phyloP scores from a whole-genome alignment of 179 eudicot genomes.

The Spinacia oleracea region DNA sequence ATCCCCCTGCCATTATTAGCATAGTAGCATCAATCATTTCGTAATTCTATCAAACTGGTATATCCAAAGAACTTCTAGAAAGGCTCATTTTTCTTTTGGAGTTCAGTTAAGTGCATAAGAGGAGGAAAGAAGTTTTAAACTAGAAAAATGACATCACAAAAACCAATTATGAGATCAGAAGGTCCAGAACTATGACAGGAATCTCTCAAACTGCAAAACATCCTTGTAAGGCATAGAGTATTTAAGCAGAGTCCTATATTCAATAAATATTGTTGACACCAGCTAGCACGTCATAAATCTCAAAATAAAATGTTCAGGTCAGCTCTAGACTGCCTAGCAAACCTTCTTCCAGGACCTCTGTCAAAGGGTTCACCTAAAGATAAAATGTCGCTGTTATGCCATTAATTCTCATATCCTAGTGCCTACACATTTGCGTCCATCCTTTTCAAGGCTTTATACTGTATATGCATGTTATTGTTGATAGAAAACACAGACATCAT shows the following conservation, averaged over 20 bases:
- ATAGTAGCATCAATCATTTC: conserved; percentile 16
- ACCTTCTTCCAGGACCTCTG: background rate
- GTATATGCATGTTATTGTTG: too few species aligned
- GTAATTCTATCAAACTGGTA: background rate
- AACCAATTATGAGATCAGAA: background rate
- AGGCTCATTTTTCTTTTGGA: background rate
- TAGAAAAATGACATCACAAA: background rate
- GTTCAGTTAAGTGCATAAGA: background rate
- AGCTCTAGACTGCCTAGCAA: background rate
- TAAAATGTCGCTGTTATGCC: background rate
- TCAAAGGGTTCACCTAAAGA: background rate
- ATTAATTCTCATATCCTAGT: background rate
- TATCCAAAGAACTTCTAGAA: background rate
- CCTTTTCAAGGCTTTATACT: too few species aligned
- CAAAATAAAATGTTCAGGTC: background rate
- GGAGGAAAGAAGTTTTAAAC: background rate
- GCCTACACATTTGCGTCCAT: background rate
- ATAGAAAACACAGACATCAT: background rate
- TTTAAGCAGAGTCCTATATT: background rate
- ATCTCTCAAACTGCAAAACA: background rate
- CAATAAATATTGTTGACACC: background rate
- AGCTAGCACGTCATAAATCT: background rate
- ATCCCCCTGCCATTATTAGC: conserved; percentile 66
- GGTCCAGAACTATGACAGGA: background rate
- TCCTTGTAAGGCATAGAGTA: background rate